Conservation (phyloP, 1,139 yeast genomes). For the Blastobotrys proliferans region DNA sequence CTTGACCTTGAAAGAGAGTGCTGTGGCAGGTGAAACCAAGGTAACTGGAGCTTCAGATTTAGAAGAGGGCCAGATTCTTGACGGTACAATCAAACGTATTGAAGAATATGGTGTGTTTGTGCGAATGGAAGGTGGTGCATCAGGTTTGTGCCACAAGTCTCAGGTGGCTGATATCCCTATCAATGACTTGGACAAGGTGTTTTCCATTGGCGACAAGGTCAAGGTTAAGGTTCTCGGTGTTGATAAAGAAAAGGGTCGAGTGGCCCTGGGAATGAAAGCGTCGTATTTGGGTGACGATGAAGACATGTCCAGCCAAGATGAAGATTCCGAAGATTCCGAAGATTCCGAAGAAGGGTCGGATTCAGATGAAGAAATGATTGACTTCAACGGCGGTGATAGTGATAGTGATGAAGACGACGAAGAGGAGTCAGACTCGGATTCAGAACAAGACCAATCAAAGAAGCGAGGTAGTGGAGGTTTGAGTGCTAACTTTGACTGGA, state of each 20-base stretch:
- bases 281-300: slow-evolving; percentile 62
- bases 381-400: slow-evolving; percentile 27
- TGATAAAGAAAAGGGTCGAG: slow-evolving; percentile 61
- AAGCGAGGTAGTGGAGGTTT: slow-evolving; percentile 44
- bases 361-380: slow-evolving; percentile 21
- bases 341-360: slow-evolving; percentile 28
- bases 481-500: slow-evolving; percentile 90
- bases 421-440: slow-evolving; percentile 24
- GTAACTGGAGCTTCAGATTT: slow-evolving; percentile 51
- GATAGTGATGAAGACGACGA: slow-evolving; percentile 26
- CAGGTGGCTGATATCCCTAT: slow-evolving; percentile 75
- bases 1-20: slow-evolving; percentile 78
- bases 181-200: slow-evolving; percentile 50
- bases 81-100: slow-evolving; percentile 69
- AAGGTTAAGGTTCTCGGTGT: slow-evolving; percentile 72
- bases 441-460: slow-evolving; percentile 31
- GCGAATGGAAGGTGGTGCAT: slow-evolving; percentile 66
- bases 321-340: slow-evolving; percentile 30
- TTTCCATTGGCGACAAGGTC: slow-evolving; percentile 85
- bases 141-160: slow-evolving; percentile 85
- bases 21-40: slow-evolving; percentile 54
- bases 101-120: slow-evolving; percentile 92
- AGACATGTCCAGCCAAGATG: slow-evolving; percentile 36
- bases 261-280: slow-evolving; percentile 91
- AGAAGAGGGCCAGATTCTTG: slow-evolving; percentile 62